Conservation (phyloP, 805 yeast species). For the Ogataea methylovora region DNA sequence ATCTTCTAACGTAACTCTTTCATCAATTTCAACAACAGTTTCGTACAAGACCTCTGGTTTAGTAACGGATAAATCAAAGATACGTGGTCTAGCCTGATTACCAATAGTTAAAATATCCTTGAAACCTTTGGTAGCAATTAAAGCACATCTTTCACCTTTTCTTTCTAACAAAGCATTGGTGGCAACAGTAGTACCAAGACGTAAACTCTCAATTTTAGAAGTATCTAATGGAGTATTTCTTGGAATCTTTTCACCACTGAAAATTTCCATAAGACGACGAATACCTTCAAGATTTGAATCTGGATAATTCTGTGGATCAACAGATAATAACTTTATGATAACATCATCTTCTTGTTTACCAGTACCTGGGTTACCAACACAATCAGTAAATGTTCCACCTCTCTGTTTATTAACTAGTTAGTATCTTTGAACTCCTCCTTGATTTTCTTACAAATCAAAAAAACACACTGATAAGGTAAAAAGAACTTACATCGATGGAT, state of each 20-base stretch:
- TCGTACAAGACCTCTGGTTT: constrained; percentile 70
- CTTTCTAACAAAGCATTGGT: constrained; percentile 91
- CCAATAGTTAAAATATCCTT: constrained; percentile 79
- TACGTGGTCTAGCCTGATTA: constrained; percentile 85
- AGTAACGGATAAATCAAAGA: constrained; percentile 73
- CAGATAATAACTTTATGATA: constrained; percentile 75
- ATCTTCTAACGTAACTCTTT: constrained; percentile 79
- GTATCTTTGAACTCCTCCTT: no score
- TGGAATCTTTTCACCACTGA: constrained; percentile 47
- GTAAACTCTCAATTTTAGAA: constrained; percentile 53
- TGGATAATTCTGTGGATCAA: constrained; percentile 77
- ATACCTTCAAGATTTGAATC: constrained; percentile 96
- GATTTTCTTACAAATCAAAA: no score
- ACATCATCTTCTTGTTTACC: constrained; percentile 43
- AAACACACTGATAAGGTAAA: no score
- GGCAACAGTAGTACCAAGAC: constrained; percentile 95
- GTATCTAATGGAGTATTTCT: constrained; percentile 55
- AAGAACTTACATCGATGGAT: neutral
- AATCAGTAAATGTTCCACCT: constrained; percentile 92
- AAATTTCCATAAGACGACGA: constrained; percentile 61
- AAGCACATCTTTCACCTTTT: constrained; percentile 83
- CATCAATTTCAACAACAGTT: constrained; percentile 77
- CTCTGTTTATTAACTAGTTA: constrained; percentile 25
- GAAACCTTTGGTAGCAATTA: constrained; percentile 84
- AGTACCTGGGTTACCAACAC: constrained; percentile 44